These are phyloP conservation scores for Coemansia sp. DNA, from an alignment of 192 early-diverging fungal genomes.

Conservation along the genomic window DNA sequence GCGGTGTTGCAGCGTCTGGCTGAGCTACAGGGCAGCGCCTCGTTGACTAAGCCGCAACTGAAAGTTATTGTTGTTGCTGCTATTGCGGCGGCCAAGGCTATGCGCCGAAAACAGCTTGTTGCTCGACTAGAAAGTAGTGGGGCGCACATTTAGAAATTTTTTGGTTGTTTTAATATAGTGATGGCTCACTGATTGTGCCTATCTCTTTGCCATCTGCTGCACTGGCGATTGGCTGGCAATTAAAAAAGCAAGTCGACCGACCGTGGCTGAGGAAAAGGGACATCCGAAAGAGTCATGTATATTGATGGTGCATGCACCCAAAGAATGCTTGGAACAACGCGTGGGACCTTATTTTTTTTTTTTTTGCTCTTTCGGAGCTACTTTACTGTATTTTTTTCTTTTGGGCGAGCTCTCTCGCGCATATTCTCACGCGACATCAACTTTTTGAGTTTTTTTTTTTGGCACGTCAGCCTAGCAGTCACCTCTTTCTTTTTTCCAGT, in stretches of 20 bases:
- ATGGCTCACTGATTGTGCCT: constrained; percentile 9
- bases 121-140: constrained; percentile 23
- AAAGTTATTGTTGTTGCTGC: constrained; percentile 47
- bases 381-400: neutral
- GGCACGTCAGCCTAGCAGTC: neutral
- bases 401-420: constrained; percentile 1
- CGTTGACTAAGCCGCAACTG: constrained; percentile 42
- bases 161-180: neutral
- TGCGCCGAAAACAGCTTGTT: constrained; percentile 54
- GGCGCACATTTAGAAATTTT: constrained; percentile 9
- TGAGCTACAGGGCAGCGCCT: constrained; percentile 32
- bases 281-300: constrained; percentile 2
- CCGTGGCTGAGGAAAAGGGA: neutral
- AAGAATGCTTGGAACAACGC: neutral
- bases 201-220: constrained; percentile 8
- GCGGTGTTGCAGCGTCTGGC: constrained; percentile 35
- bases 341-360: constrained; percentile 1
- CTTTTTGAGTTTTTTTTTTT: neutral
- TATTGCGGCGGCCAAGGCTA: constrained; percentile 40
- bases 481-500: neutral
- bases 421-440: constrained; percentile 1
- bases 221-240: constrained; percentile 9
- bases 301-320: neutral
- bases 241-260: too few species aligned
- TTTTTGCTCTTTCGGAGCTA: neutral